These are phyloP conservation scores for Colletotrichum trifolii DNA, from an alignment of 2,329 filamentous ascomycete genomes.

Conservation along the genomic window DNA sequence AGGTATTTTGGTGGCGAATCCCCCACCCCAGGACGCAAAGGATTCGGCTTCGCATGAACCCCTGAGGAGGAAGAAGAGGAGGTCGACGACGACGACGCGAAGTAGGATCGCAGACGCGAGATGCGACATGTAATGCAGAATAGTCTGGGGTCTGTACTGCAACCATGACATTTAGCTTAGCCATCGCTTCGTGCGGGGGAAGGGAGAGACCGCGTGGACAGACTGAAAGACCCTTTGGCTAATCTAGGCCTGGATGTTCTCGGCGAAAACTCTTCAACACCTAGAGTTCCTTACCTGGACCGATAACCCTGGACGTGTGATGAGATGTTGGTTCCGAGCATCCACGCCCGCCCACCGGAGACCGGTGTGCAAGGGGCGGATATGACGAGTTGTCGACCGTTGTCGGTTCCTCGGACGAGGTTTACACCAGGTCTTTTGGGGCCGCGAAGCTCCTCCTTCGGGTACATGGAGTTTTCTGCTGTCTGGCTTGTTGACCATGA, in stretches of 20 bases:
- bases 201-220: background rate
- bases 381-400: background rate
- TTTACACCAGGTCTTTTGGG: no score
- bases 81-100: no score
- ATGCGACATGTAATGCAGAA: background rate
- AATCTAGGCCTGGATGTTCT: background rate
- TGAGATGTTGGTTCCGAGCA: background rate
- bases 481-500: no score
- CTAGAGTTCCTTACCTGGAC: background rate
- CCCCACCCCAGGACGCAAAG: no score
- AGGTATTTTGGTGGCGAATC: no score
- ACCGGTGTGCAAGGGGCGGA: constrained; percentile 33
- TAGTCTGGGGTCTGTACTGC: background rate
- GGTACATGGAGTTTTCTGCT: no score
- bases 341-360: background rate
- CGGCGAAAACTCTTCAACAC: background rate
- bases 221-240: no score
- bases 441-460: no score
- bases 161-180: no score
- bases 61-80: no score
- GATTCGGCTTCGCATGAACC: no score
- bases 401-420: background rate
- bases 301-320: constrained; percentile 1
- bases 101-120: background rate
- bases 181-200: background rate